Percentiles rank a stretch among this genome's conserved stretches.
Evolutionary conservation across 2,329 filamentous ascomycete genomes (phyloP).

Genomic region (Sarocladium strictum): DNA sequence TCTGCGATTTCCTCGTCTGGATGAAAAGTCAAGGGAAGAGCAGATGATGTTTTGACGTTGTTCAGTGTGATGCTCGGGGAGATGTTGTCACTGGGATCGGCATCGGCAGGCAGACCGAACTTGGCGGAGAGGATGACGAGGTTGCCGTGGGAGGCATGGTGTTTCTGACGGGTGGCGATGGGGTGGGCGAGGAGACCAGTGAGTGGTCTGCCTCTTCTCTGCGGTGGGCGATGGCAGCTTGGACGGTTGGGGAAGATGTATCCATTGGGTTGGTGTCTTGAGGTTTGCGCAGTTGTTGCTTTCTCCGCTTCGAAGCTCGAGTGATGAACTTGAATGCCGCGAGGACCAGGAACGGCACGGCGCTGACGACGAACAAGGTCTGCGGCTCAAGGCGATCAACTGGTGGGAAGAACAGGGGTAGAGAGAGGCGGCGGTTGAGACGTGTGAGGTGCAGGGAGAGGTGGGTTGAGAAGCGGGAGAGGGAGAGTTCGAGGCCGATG

Average conservation of each 20-base stretch:
- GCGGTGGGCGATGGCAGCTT: conserved; percentile 24
- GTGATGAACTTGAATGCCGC: conserved; percentile 27
- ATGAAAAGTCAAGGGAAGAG: neutral
- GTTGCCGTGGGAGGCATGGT: conserved; percentile 26
- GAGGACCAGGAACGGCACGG: conserved; percentile 34
- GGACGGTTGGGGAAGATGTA: conserved; percentile 13
- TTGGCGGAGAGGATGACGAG: conserved; percentile 45
- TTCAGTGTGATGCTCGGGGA: conserved; percentile 19
- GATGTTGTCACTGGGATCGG: conserved; percentile 14
- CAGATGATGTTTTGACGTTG: neutral
- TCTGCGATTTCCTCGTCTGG: conserved; percentile 38
- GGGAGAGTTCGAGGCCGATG: conserved; percentile 37
- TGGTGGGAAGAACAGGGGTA: conserved; percentile 36
- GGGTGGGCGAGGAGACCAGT: conserved; percentile 34
- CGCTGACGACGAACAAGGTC: conserved; percentile 31
- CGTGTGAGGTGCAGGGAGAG: conserved; percentile 42
- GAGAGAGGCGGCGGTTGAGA: conserved; percentile 35
- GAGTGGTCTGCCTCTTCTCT: conserved; percentile 40
- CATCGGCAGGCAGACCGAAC: conserved; percentile 32
- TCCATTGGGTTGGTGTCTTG: conserved; percentile 14
- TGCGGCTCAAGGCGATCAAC: conserved; percentile 19
- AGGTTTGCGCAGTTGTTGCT: conserved; percentile 11
- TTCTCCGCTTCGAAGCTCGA: neutral
- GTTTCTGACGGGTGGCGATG: conserved; percentile 32
- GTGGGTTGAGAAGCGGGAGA: conserved; percentile 35